phyloP scores from a whole-genome alignment of 1,284 basidiomycete species.

The Boletellus sp. region DNA sequence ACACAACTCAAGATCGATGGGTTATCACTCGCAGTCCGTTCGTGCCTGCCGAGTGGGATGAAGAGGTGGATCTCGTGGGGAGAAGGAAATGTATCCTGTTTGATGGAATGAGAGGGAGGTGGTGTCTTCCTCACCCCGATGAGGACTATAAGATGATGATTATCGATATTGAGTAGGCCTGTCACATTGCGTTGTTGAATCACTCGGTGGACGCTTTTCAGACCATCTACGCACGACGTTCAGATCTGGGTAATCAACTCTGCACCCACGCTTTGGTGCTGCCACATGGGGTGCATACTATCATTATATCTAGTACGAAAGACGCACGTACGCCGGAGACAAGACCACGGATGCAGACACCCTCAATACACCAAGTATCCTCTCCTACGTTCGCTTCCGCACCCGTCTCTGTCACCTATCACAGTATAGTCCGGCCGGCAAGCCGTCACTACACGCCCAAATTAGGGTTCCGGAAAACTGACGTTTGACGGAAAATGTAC shows the following conservation, averaged over 20 bases:
- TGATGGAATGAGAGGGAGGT: not conserved
- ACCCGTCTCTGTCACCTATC: too few relatives aligned
- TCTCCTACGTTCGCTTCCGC: slow-evolving; percentile 10
- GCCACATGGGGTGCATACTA: too few relatives aligned
- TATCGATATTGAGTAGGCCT: not conserved
- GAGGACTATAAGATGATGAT: not conserved
- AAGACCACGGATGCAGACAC: slow-evolving; percentile 5
- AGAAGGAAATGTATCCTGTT: not conserved
- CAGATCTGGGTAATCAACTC: too few relatives aligned
- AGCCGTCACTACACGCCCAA: too few relatives aligned
- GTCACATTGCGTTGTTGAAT: too few relatives aligned
- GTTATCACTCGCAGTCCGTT: not conserved
- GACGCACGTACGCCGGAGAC: slow-evolving; percentile 4
- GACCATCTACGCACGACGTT: too few relatives aligned
- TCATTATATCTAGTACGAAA: too few relatives aligned
- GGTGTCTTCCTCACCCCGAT: not conserved
- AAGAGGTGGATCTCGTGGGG: not conserved
- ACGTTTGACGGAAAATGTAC: too few relatives aligned
- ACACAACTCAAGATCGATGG: not conserved
- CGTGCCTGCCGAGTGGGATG: not conserved
- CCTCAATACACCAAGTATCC: slow-evolving; percentile 7
- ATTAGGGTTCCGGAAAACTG: too few relatives aligned
- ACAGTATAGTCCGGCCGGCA: slow-evolving; percentile 26
- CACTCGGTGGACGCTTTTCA: too few relatives aligned
- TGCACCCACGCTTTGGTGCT: too few relatives aligned